Evolutionary conservation across 139 green algal genomes (phyloP), one percentile per base, ranked within the genome.

Genomic region (Haematococcus sp.): DNA sequence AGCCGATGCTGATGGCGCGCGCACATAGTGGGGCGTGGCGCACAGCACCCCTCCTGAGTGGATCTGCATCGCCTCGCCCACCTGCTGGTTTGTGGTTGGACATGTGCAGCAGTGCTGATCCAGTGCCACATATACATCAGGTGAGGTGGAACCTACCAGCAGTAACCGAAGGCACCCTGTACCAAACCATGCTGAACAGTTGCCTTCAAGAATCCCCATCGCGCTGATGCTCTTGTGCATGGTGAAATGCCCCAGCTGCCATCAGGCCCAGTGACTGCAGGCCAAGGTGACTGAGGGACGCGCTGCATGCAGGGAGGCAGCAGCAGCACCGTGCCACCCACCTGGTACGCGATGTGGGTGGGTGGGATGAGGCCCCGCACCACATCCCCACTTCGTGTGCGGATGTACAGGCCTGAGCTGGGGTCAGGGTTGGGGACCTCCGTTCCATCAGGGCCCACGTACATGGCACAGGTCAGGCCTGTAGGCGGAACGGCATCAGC

Each of bases 1-100:
- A 1, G 65, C 75, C 2, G 58, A 19, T 0, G 89, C 77, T 2
- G 79, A 7, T 7, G 40, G 40, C 40, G 40, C 86, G 16, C 81
- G 63, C 34, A 96, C 91, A 65, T 74, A 93, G 73, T 96, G 91
- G 2, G 88, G 89, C 17, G 90, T 95, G 1, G 90, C 91, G 22
- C 59, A 71, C 27, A 96, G 73, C 68, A 91, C 44, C 0, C 90
- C 91, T 7, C 88, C 86, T 1, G 88, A 91, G 23, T 86, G 79
- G 2, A 93, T 80, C 68, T 91, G 79, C 75, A 86, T 63, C 20
- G 75, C 80, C 67, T 95, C 89, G 4, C 90, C 90, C 71, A 94
- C 76, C 83, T 91, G 55, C 11, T 11, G 40, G 40, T 49, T 49
- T n/a, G n/a, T n/a, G 40, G 40, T 49, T 49, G 40, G 40, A 19